Evolutionary conservation across 495 filamentous ascomycete genomes (phyloP).

Genomic region (Penicillium coprophilum): DNA sequence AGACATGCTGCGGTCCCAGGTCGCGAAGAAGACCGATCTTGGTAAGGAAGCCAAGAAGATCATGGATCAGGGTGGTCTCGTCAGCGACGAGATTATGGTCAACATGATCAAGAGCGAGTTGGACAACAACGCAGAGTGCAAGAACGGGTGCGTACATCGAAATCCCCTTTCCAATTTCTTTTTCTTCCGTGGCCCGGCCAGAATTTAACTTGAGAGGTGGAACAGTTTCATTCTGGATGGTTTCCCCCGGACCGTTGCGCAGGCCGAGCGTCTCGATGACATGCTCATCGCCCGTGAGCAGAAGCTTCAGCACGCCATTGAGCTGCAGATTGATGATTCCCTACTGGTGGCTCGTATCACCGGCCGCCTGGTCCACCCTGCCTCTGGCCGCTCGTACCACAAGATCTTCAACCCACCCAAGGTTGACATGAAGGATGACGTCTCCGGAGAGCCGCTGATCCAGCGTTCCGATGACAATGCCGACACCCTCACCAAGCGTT

Average conservation of each 20-base stretch:
- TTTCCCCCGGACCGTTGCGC: conserved; percentile 93
- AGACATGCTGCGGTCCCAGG: conserved; percentile 98
- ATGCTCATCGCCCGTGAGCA: conserved; percentile 77
- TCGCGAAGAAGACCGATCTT: conserved; percentile 94
- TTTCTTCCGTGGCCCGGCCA: conserved; percentile 1
- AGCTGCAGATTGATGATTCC: conserved; percentile 93
- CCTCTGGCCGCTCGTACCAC: conserved; percentile 95
- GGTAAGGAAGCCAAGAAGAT: conserved; percentile 99
- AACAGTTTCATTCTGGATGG: conserved; percentile 96
- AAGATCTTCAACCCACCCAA: conserved; percentile 99
- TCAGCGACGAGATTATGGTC: conserved; percentile 98
- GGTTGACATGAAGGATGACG: conserved; percentile 87
- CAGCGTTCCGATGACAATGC: conserved; percentile 97
- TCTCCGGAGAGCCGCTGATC: conserved; percentile 95
- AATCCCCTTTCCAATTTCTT: background rate
- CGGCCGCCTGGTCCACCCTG: conserved; percentile 91
- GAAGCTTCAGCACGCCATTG: conserved; percentile 87
- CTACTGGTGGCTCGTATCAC: conserved; percentile 95
- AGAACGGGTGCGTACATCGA: conserved; percentile 65
- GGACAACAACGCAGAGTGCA: conserved; percentile 90
- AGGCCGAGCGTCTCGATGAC: conserved; percentile 89
- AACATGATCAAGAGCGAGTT: conserved; percentile 99
- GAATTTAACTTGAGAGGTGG: conserved; percentile 19
- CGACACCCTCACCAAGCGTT: conserved; percentile 93
- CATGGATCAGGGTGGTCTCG: conserved; percentile 96